Conservation (phyloP, 2,329 filamentous ascomycete genomes). For the Fusarium hainanense region DNA sequence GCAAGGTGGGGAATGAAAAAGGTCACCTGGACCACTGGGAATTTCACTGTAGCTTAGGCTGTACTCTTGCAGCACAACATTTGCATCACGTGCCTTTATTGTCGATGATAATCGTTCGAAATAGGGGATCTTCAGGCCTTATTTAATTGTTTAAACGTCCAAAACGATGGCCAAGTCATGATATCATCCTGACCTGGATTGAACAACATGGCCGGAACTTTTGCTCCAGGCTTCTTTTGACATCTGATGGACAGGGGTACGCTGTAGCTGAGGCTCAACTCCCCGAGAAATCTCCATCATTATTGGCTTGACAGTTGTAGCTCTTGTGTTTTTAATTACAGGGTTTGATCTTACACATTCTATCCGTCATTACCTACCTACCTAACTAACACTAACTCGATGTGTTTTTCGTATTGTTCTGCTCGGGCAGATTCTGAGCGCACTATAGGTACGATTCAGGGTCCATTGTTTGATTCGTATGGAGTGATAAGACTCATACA, state of each 20-base stretch:
- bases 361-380: no score
- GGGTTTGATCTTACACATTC: slow-evolving; percentile 1
- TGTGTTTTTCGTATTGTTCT: not conserved
- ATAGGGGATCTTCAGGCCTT: not conserved
- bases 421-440: not conserved
- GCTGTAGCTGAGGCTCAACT: slow-evolving; percentile 24
- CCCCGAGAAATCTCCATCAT: slow-evolving; percentile 5
- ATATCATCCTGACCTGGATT: slow-evolving; percentile 11
- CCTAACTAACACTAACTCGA: not conserved
- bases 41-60: slow-evolving; percentile 31
- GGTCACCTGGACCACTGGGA: slow-evolving; percentile 44
- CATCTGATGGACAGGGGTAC: slow-evolving; percentile 17
- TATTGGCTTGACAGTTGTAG: slow-evolving; percentile 2
- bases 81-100: slow-evolving; percentile 37
- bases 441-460: not conserved
- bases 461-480: not conserved
- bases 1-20: slow-evolving; percentile 39
- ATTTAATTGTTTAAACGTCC: not conserved
- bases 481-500: not conserved
- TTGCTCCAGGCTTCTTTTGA: slow-evolving; percentile 12
- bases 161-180: not conserved
- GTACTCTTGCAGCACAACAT: not conserved
- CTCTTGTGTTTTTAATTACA: not conserved
- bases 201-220: slow-evolving; percentile 16
- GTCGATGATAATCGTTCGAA: not conserved